phyloP scores from a whole-genome alignment of 2,329 filamentous ascomycete species.

The Nakataea oryzae region DNA sequence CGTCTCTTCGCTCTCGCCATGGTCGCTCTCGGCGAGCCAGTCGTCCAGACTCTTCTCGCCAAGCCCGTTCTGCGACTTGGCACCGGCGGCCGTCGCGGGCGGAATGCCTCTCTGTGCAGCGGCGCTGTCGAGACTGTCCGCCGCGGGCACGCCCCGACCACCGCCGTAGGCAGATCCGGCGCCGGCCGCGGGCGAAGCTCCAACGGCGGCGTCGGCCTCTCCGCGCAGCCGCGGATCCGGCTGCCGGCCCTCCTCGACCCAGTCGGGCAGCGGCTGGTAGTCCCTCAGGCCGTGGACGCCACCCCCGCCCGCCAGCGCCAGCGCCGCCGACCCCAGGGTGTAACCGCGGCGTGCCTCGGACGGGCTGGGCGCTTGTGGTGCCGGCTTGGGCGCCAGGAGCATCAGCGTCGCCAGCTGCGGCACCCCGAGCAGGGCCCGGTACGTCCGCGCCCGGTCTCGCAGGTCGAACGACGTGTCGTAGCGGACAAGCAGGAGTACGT shows the following conservation, averaged over 20 bases:
- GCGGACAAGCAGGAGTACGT: conserved; percentile 72
- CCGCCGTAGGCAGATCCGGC: conserved; percentile 22
- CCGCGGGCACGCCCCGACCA: conserved; percentile 40
- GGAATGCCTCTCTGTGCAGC: conserved; percentile 14
- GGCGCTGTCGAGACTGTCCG: conserved; percentile 53
- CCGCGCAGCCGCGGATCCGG: conserved; percentile 64
- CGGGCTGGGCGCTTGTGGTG: conserved; percentile 81
- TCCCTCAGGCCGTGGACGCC: conserved; percentile 66
- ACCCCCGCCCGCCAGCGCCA: conserved; percentile 70
- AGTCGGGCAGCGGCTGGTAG: conserved; percentile 71
- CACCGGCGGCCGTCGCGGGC: conserved; percentile 15
- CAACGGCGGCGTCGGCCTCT: conserved; percentile 16
- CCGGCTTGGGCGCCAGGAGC: conserved; percentile 86
- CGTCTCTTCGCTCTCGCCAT: conserved; percentile 43
- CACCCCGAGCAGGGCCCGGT: conserved; percentile 70
- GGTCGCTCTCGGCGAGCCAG: conserved; percentile 71
- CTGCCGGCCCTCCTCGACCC: conserved; percentile 73
- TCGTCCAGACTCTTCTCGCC: conserved; percentile 73
- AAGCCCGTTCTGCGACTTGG: conserved; percentile 34
- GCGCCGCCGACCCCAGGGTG: conserved; percentile 71
- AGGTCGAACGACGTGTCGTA: conserved; percentile 95
- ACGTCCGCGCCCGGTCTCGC: conserved; percentile 81
- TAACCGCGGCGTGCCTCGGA: conserved; percentile 74
- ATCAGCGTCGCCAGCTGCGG: conserved; percentile 85
- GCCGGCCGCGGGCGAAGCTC: conserved; percentile 9